phyloP scores from a whole-genome alignment of 257 asterid genomes.

The Lycium barbarum region DNA sequence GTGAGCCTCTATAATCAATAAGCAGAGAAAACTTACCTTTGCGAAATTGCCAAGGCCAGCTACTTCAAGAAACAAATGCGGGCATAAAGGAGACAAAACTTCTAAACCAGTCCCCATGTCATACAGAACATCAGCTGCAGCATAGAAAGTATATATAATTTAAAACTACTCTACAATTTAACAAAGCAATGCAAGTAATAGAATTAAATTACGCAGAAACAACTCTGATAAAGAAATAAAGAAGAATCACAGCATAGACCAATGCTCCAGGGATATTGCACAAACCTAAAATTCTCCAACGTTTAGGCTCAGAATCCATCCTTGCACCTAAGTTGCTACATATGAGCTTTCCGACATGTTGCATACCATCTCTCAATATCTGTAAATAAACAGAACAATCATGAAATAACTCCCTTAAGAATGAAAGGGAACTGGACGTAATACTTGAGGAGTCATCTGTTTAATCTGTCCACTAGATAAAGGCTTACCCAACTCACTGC shows the following conservation, averaged over 20 bases:
- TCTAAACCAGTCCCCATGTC: slow-evolving; percentile 96
- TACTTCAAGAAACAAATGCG: slow-evolving; percentile 95
- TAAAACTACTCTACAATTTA: slow-evolving; percentile 33
- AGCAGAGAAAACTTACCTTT: slow-evolving; percentile 55
- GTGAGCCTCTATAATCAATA: slow-evolving; percentile 4
- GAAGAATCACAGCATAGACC: slow-evolving; percentile 20
- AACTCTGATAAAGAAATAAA: slow-evolving; percentile 13
- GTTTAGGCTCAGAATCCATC: slow-evolving; percentile 98
- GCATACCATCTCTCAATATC: slow-evolving; percentile 97
- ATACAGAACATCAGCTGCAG: slow-evolving; percentile 94
- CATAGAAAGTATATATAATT: slow-evolving; percentile 36
- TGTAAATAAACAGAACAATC: slow-evolving; percentile 44
- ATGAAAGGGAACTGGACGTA: not conserved
- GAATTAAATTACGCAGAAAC: slow-evolving; percentile 20
- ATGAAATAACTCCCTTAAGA: slow-evolving; percentile 24
- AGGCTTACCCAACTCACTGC: slow-evolving; percentile 95
- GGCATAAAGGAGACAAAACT: slow-evolving; percentile 94
- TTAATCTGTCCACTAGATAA: slow-evolving; percentile 26
- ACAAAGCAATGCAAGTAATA: slow-evolving; percentile 19
- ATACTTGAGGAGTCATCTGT: slow-evolving; percentile 7
- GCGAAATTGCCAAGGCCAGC: slow-evolving; percentile 99
- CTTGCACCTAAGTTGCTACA: slow-evolving; percentile 97
- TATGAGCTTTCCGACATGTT: slow-evolving; percentile 91
- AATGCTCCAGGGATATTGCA: slow-evolving; percentile 17
- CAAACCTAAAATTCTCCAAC: slow-evolving; percentile 94